Evolutionary conservation across 2,329 filamentous ascomycete species (phyloP), one percentile per base, ranked within the genome.

Genomic region (Aureobasidium mangrovei): DNA sequence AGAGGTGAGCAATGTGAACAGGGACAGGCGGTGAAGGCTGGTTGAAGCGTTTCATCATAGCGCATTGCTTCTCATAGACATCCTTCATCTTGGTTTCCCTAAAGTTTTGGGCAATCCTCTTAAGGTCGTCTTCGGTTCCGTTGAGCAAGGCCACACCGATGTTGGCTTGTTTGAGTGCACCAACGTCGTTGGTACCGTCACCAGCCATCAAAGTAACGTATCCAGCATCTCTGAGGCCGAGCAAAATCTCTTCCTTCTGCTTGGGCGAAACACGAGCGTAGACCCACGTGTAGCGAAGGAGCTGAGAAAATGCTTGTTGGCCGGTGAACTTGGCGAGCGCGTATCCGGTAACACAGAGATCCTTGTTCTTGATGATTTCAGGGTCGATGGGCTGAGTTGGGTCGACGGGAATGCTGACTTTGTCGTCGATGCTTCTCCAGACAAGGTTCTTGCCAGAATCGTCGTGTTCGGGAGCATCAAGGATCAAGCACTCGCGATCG

Each of bases 191-290:
- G 54, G 93, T 98, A 60, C 93, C 93, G 65, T 98, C 93, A 70
- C 93, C 93, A 63, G 91, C 94, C 93, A 98, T 98, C 59, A 98
- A 80, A 31, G 93, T 98, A 58, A 93, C 96, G 75, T 98, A 98
- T 47, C 93, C 93, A 74, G 89, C 87, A 64, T 95, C 91, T 74
- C 95, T 96, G 58, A 97, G 81, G 36, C 93, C 93, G 26, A 95
- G 81, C n/a, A 98, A 78, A 65, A 98, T 97, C 53, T 97, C 91
- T 70, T 98, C 93, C 75, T 98, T 98, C 66, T 98, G 93, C 77
- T 95, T 96, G 7, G 93, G 93, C 1, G 93, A 98, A 7, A 98
- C 93, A 65, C 93, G 89, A 61, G 93, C 93, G 67, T 98, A 98
- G 4, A 98, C 93, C 93, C 93, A 98, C 10, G 91, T 84, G 70